Evolutionary conservation across 2,329 filamentous ascomycete genomes (phyloP), one percentile per base, ranked within the genome.

Genomic region (Aspergillus sp.): DNA sequence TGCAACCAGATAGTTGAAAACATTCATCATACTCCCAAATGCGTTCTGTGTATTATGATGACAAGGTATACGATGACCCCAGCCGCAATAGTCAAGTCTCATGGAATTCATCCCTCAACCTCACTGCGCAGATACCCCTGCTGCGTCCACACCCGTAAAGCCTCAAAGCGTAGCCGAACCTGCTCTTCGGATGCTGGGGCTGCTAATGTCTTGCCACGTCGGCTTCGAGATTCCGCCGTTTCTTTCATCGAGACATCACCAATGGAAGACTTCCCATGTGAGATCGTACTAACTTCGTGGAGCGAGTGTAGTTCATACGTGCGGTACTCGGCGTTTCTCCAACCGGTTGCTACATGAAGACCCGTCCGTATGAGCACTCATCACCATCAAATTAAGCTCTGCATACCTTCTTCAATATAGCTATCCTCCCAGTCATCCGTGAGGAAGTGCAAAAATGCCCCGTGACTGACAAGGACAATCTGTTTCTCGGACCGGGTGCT

Each of bases 271-370:
- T 2, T 10, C 17, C 9, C 32, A 24, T 24, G 3, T 7, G 22
- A 24, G 22, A 4, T 24, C 22, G 4, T 7, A 24, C 7, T 24
- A 4, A 7, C 3, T 7, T 24, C 22, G 22, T 24, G 7, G 16
- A 36, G 7, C 4, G n/a, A 22, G 9, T 42, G 8, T 13, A 41
- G 33, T 44, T 78, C 74, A 66, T 84, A 89, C 2, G 82, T 82
- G 51, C 87, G 81, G 62, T 75, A 83, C 69, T 90, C 86, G 45
- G 83, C 82, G 66, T 90, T 90, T 5, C 69, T 66, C 87, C 87
- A 90, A 3, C 81, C 84, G 4, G 86, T 89, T 35, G 82, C 84
- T 84, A 58, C 38, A 13, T 16, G 14, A 24, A 24, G 7, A 7
- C 3, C 7, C n/a, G n/a, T 24, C 22, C 13, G 41, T 33, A n/a